phyloP scores from a whole-genome alignment of 371 early-diverging fungal genomes.

The Coemansia sp. region DNA sequence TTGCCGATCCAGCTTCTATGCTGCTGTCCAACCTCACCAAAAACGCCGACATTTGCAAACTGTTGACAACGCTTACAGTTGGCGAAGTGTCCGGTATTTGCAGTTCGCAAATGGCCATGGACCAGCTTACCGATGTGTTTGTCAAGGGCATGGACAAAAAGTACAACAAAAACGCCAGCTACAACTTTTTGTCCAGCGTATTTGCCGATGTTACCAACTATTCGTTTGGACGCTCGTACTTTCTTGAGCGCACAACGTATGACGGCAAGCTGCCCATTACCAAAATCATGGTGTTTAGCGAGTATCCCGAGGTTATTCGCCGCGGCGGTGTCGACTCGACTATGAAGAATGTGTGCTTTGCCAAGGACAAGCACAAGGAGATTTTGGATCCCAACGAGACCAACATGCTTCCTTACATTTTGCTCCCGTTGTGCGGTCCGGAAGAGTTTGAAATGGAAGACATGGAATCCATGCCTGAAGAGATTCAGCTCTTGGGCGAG shows the following conservation, averaged over 20 bases:
- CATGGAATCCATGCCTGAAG: conserved; percentile 91
- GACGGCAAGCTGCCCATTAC: conserved; percentile 69
- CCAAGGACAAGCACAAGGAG: conserved; percentile 63
- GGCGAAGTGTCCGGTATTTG: conserved; percentile 30
- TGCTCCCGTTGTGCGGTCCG: conserved; percentile 88
- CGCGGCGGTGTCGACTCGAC: conserved; percentile 83
- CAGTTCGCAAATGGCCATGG: conserved; percentile 60
- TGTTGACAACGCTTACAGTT: conserved; percentile 53
- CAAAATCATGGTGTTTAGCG: conserved; percentile 82
- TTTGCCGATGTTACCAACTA: conserved; percentile 87
- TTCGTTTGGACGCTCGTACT: conserved; percentile 69
- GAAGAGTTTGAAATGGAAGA: conserved; percentile 91
- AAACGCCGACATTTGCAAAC: conserved; percentile 57
- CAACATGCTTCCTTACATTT: conserved; percentile 79
- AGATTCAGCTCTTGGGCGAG: conserved; percentile 81
- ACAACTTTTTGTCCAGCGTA: conserved; percentile 83
- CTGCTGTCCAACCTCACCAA: conserved; percentile 90
- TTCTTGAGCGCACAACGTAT: conserved; percentile 60
- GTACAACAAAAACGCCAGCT: conserved; percentile 82
- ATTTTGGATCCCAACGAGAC: conserved; percentile 66
- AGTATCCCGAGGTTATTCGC: conserved; percentile 78
- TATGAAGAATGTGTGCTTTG: conserved; percentile 90
- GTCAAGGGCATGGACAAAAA: conserved; percentile 70
- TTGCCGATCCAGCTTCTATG: conserved; percentile 65
- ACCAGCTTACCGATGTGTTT: conserved; percentile 85